Evolutionary conservation across 495 filamentous ascomycete species (phyloP).

Genomic region (Xanthoparmelia taractica): DNA sequence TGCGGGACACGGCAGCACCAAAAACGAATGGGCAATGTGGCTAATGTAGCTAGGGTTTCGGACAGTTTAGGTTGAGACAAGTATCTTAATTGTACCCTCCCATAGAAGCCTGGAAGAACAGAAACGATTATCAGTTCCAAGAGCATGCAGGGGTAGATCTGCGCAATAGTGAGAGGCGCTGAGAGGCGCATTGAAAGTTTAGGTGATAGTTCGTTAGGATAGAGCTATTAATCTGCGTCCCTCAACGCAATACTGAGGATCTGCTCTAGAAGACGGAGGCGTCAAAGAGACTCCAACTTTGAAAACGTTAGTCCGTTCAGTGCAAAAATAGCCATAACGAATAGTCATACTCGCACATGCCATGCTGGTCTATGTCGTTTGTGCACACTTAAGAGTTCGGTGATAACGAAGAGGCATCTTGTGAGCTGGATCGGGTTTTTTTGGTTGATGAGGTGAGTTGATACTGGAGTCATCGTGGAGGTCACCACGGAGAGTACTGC

Average conservation of each 20-base stretch:
- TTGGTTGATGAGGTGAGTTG: neutral
- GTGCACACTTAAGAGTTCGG: neutral
- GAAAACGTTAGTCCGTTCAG: neutral
- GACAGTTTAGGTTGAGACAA: neutral
- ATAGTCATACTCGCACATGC: neutral
- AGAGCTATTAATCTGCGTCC: too few species aligned
- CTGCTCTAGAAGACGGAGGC: neutral
- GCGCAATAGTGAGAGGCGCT: too few species aligned
- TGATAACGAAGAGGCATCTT: neutral
- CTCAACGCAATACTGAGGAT: neutral
- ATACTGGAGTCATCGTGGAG: neutral
- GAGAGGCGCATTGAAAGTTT: too few species aligned
- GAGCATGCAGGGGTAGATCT: too few species aligned
- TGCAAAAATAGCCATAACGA: neutral
- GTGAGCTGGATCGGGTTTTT: neutral
- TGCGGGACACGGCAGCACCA: too few species aligned
- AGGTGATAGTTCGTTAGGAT: neutral
- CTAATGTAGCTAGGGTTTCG: neutral
- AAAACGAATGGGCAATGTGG: neutral
- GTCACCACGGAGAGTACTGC: neutral
- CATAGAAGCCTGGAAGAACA: too few species aligned
- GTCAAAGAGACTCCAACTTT: neutral
- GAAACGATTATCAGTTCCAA: too few species aligned
- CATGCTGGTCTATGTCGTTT: neutral
- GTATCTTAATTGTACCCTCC: too few species aligned